phyloP scores from a whole-genome alignment of 345 rosid species.

The Gossypium ekmanianum region DNA sequence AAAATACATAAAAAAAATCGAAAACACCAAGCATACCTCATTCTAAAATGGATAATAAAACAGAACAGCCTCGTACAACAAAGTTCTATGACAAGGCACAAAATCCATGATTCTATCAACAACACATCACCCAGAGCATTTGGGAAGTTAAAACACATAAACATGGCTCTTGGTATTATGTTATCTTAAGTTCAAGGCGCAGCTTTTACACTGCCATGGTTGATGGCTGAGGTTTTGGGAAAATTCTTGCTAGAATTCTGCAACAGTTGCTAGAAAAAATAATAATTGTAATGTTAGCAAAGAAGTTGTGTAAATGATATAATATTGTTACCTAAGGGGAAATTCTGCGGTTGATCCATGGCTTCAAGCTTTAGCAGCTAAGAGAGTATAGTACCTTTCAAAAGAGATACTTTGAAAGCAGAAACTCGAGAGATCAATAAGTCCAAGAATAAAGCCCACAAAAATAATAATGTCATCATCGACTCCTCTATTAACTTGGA shows the following conservation, averaged over 20 bases:
- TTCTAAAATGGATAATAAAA: constrained; percentile 1
- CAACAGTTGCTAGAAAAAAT: not conserved
- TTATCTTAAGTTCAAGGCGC: too few species aligned
- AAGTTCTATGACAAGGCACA: not conserved
- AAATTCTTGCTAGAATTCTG: not conserved
- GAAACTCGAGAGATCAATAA: not conserved
- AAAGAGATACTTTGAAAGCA: constrained; percentile 1
- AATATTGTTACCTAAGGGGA: too few species aligned
- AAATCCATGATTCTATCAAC: not conserved
- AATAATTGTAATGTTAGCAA: too few species aligned
- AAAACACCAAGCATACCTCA: not conserved
- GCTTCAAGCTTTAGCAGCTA: not conserved
- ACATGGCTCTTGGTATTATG: not conserved
- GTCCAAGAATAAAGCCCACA: constrained; percentile 9
- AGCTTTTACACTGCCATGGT: not conserved
- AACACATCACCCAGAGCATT: not conserved
- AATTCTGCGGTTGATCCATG: not conserved
- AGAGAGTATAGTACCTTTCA: not conserved
- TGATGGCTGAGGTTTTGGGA: constrained; percentile 1
- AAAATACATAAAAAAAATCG: too few species aligned
- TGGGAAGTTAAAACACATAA: not conserved
- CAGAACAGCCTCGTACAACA: not conserved
- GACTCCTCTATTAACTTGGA: constrained; percentile 2
- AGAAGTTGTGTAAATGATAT: too few species aligned
- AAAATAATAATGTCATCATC: not conserved